Conservation (phyloP, 345 rosid genomes). For the Psidium friedrichsthalianum region DNA sequence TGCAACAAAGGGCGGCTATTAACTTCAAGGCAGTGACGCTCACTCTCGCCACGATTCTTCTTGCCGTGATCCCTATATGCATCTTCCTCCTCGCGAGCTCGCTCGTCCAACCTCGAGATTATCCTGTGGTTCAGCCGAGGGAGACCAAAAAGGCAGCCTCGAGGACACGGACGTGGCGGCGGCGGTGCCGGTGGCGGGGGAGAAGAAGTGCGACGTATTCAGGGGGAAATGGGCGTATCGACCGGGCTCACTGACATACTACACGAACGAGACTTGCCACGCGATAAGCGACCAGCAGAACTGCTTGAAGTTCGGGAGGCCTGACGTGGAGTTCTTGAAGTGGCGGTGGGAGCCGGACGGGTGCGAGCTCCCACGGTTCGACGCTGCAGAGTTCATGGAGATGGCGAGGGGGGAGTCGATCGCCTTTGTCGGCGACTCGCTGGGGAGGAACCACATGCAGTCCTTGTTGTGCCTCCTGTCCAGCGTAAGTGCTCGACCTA, state of each 20-base stretch:
- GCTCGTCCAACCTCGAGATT: background rate
- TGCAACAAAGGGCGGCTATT: background rate
- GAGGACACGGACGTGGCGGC: background rate
- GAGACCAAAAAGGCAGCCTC: background rate
- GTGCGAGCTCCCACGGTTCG: conserved; percentile 23
- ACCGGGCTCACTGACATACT: conserved; percentile 18
- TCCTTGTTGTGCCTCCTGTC: conserved; percentile 31
- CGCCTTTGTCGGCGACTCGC: conserved; percentile 41
- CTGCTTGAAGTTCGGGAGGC: conserved; percentile 40
- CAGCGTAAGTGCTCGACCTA: conserved; percentile 7
- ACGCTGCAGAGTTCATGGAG: conserved; percentile 22
- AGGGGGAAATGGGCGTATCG: conserved; percentile 25
- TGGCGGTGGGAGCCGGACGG: conserved; percentile 49
- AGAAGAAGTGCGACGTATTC: conserved; percentile 21
- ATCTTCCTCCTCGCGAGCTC: background rate
- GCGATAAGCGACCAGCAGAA: conserved; percentile 28
- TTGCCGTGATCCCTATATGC: conserved; percentile 10
- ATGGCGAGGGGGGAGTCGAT: conserved; percentile 22
- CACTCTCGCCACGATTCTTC: conserved; percentile 1
- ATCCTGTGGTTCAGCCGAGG: background rate
- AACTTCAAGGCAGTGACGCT: background rate
- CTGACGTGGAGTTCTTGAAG: conserved; percentile 28
- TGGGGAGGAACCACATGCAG: conserved; percentile 42
- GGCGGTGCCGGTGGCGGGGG: background rate
- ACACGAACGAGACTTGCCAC: conserved; percentile 23